Evolutionary conservation across 192 early-diverging fungal species (phyloP), one percentile per base, ranked within the genome.

Genomic region (Coemansia sp.): DNA sequence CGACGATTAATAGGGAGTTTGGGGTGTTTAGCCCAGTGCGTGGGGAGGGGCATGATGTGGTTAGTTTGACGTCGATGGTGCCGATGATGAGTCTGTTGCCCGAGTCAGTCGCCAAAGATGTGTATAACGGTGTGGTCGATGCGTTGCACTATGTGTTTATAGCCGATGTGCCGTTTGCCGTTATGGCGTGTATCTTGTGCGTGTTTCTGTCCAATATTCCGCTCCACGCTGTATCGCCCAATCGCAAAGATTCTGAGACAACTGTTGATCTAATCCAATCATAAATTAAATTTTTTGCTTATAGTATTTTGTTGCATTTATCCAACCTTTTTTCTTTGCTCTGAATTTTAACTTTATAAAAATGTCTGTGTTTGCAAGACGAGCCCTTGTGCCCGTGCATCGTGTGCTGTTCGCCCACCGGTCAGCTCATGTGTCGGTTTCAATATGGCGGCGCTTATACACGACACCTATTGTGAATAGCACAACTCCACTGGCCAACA

Each of bases 91-190:
- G 32, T 4, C 58, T 68, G 41, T 43, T 81, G 24, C 66, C 69
- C 12, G 16, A 12, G 16, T 37, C 59, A 0, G 56, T 68, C 18
- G 27, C 74, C 4, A 41, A 47, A 23, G 53, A 53, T 0, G 35
- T 81, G 1, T 81, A 76, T 49, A 22, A 63, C 6, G 78, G 73
- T 9, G 57, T 81, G 12, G 68, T 81, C 11, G 27, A 58, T n/a
- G 69, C 78, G 0, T n/a, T 81, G 66, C 65, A 62, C 16, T 59
- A 65, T 54, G 74, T 81, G 19, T 81, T 67, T 71, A 66, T 81
- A 50, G 65, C 66, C 8, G 54, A 71, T 51, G 77, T 80, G 57
- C 77, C 77, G 43, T 80, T 80, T 70, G 77, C 77, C 3, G 68
- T 54, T 8, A 14, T 61, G 10, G 77, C 77, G 6, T 80, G 72